phyloP scores from a whole-genome alignment of 495 filamentous ascomycete genomes.

The Aspergillus incahuasiensis region DNA sequence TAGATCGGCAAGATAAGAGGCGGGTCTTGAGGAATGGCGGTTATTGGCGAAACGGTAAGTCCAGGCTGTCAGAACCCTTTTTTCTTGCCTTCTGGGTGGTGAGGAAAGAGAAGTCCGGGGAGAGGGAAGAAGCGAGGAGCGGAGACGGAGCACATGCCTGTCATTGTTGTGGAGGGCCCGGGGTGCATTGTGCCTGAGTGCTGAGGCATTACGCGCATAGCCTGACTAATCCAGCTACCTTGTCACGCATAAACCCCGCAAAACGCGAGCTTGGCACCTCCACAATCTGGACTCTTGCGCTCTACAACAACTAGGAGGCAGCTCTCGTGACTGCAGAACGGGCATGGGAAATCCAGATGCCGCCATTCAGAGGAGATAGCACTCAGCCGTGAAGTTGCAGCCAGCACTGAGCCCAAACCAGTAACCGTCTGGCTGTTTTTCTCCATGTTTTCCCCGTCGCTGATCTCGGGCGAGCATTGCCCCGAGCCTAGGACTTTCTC shows the following conservation, averaged over 20 bases:
- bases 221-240: slow-evolving; percentile 8
- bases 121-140: neutral
- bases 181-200: slow-evolving; percentile 23
- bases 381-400: neutral
- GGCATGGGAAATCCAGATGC: neutral
- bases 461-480: slow-evolving; percentile 31
- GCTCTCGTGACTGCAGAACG: neutral
- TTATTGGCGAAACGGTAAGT: slow-evolving; percentile 12
- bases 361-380: neutral
- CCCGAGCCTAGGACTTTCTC: slow-evolving; percentile 24
- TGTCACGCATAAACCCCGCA: slow-evolving; percentile 19
- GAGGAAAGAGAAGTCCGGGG: neutral
- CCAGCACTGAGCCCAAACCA: neutral
- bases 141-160: neutral
- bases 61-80: slow-evolving; percentile 4
- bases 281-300: neutral
- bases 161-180: neutral
- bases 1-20: slow-evolving; percentile 9
- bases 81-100: neutral
- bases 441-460: slow-evolving; percentile 3
- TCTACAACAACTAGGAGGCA: neutral
- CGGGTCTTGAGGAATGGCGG: slow-evolving; percentile 6
- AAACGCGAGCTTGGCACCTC: slow-evolving; percentile 4
- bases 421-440: slow-evolving; percentile 4
- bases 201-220: slow-evolving; percentile 3